Evolutionary conservation across 1,139 yeast species (phyloP), one percentile per base, ranked within the genome.

Genomic region (Candida tropicalis): DNA sequence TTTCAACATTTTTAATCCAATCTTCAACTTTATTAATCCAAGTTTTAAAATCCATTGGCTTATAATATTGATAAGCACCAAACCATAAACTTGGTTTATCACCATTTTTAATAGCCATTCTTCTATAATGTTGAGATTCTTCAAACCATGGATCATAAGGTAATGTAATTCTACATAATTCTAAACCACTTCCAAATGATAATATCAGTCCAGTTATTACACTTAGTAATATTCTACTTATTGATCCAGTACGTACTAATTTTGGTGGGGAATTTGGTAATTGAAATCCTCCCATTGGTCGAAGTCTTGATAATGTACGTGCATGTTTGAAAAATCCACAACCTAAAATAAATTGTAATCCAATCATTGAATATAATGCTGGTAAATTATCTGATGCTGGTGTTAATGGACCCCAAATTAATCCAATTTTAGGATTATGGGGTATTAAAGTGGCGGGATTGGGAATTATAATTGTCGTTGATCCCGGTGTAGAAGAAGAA

Each of bases 111-210:
- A 57, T 48, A 2, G 82, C 79, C 35, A 70, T 57, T 4, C 68
- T 67, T 39, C 84, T 68, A 41, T 78, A 78, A 34, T 61, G 58
- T 41, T 58, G 65, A 2, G 85, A 83, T 54, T 82, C 87, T 37
- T 80, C 84, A 39, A 58, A 68, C 86, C 87, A 82, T 2, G 87
- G 87, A 53, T 82, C 87, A 55, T 76, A 75, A 2, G 82, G 76
- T 6, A 79, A 52, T 4, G 65, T 52, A 39, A 81, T 54, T 41
- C 87, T 61, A 24, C 77, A 65, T 5, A 70, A 51, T 52, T 82
- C 88, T 24, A 82, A 57, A 7, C 79, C 79, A 18, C 73, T 55
- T 20, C 67, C 65, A 46, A 65, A 63, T 2, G 68, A 51, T 22
- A 65, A 52, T 20, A 51, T 45, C 1, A 60, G 37, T 2, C 73